Evolutionary conservation across 495 filamentous ascomycete species (phyloP), one percentile per base, ranked within the genome.

Genomic region (Acidomyces sp.): DNA sequence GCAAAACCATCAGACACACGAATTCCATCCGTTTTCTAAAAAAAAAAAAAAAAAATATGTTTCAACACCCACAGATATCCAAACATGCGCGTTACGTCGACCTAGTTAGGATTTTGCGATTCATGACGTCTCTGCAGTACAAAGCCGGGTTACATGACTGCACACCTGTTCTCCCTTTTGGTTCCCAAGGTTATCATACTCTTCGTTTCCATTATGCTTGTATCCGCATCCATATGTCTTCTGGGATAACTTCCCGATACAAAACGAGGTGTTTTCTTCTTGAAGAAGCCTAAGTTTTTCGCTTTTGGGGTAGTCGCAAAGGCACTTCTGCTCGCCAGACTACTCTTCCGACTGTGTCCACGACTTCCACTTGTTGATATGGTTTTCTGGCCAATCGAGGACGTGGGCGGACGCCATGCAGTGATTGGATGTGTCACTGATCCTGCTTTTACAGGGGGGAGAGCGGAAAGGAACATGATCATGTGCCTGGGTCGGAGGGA

Each of bases 221-320:
- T 37, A 6, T 18, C 37, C 7, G 30, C 26, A 4, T 3, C 20
- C 17, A 9, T 13, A 15, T 39, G 10, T 20, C 25, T 22, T 7
- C 19, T n/a, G 17, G 45, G 39, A 16, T 26, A 30, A 17, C 22
- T 29, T 6, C 34, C 41, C 1, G 41, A 30, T 29, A 30, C 20
- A 3, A 39, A 26, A 15, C 12, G 3, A 19, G 29, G 4, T 15
- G 43, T 49, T 16, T 25, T 38, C 29, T 31, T 12, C 36, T 46
- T 46, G 47, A 50, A 50, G 36, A 50, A 50, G 5, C 47, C 47
- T 4, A 45, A 22, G 20, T 45, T 50, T 36, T 39, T 44, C 34
- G 47, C 47, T 21, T 37, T 45, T 10, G 24, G 30, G 16, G 47
- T 49, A 19, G 21, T 44, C 2, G 46, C 34, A 29, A 49, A 49